Base-by-base conservation (phyloP, 176 grass and related monocot genomes). In the maize (Zea mays) region DNA sequence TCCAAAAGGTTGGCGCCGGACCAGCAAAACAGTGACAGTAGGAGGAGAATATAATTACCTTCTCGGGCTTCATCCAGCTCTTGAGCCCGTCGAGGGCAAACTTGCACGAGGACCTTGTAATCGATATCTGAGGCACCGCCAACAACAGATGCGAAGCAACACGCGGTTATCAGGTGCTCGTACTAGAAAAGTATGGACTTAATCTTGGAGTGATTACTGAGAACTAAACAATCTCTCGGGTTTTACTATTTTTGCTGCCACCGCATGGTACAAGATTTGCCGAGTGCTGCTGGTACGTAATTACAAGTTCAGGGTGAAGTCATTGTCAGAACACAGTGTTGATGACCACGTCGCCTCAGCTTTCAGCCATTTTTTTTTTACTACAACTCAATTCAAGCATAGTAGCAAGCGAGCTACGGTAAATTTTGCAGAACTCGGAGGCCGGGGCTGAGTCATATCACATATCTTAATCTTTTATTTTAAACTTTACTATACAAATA, bases 31-130 rank as follows among this genome's bases (percentile, higher is more conserved):
- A 80, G 44, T 12, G 7, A 4, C 33, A 57, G 8, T 3, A 49
- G 40, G 3, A 8, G n/a, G 17, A 12, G 8, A 41, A 41, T 43
- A 72, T 27, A 36, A 36, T 36, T 60, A 89, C 96, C 92, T 96
- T 96, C 2, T 99, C 81, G 5, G 96, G 92, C 71, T 96, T 99
- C 83, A 93, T 89, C 96, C 96, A 99, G 21, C 10, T 92, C 81
- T 93, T 96, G 62, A 99, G 59, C 21, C 76, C 64, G 46, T 96
- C 89, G 15, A 95, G 38, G 54, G 92, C 72, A 73, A 96, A 99
- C 13, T 21, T 16, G 65, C 90, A 92, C 13, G 96, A n/a, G 4
- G 61, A 51, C 69, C 85, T 99, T 3, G 62, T 81, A 15, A 96
- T 55, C 6, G 90, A 89, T 41, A 99, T 89, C 96, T 99, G 82